Percentiles rank a stretch among this genome's conserved stretches.
These are phyloP conservation scores for Dactylonectria macrodidyma DNA, from an alignment of 2,329 filamentous ascomycete genomes.

Conservation along the genomic window DNA sequence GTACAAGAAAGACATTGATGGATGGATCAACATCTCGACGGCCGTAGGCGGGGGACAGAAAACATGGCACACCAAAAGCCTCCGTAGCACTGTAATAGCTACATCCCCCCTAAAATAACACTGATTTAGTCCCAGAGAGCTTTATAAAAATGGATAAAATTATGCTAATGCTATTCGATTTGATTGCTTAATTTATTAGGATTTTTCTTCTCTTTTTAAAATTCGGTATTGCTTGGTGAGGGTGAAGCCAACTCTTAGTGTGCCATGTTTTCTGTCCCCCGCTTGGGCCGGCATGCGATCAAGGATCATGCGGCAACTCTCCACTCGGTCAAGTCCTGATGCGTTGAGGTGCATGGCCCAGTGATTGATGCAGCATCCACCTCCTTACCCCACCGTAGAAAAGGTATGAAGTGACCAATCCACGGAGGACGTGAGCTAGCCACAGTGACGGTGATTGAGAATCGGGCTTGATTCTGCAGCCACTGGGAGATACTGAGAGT, in stretches of 20 bases:
- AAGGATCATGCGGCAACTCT: slow-evolving; percentile 7
- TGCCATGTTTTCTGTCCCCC: no score
- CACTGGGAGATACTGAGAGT: slow-evolving; percentile 7
- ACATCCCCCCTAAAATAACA: no score
- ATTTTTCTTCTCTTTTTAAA: no score
- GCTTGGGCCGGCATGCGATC: not conserved
- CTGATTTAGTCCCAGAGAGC: no score
- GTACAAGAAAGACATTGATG: slow-evolving; percentile 15
- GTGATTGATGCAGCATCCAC: slow-evolving; percentile 18
- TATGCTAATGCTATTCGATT: no score
- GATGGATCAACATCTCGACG: slow-evolving; percentile 2
- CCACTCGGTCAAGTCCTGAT: slow-evolving; percentile 23
- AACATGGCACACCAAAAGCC: no score
- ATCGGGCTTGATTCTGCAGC: slow-evolving; percentile 6
- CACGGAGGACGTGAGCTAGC: not conserved
- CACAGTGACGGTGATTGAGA: slow-evolving; percentile 8
- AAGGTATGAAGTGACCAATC: slow-evolving; percentile 12
- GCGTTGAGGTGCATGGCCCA: slow-evolving; percentile 21
- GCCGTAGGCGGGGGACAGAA: no score
- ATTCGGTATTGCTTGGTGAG: no score
- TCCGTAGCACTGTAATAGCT: no score
- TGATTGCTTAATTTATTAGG: no score
- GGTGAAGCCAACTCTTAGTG: no score
- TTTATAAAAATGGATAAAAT: no score
- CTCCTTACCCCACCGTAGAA: slow-evolving; percentile 21